phyloP scores from a whole-genome alignment of 2,329 filamentous ascomycete genomes.

The Exutisphaerella laricina region DNA sequence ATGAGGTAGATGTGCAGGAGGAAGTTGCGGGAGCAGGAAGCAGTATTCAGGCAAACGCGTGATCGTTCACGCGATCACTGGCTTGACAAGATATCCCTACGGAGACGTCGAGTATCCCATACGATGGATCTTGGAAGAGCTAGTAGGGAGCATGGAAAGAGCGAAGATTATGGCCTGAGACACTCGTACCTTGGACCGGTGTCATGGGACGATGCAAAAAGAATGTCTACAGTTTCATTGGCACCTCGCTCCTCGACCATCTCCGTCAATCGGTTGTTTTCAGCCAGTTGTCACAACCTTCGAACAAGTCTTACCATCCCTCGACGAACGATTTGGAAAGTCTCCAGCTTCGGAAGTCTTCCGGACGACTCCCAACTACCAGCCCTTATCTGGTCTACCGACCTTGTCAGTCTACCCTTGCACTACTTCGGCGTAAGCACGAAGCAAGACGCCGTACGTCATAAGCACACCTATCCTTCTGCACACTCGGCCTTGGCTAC shows the following conservation, averaged over 20 bases:
- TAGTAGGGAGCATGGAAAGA: no score
- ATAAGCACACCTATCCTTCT: no score
- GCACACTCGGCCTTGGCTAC: no score
- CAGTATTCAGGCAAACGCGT: slow-evolving; percentile 12
- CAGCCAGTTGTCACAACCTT: background rate
- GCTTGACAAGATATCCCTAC: slow-evolving; percentile 82
- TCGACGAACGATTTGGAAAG: background rate
- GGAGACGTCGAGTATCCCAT: no score
- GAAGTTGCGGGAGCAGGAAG: slow-evolving; percentile 10
- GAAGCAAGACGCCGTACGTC: no score
- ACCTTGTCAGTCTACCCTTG: no score
- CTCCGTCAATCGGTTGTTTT: background rate
- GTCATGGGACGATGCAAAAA: no score
- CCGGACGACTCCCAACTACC: background rate
- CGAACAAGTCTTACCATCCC: background rate
- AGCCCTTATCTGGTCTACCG: background rate
- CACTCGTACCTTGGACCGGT: no score
- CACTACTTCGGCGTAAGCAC: no score
- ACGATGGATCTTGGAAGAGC: no score
- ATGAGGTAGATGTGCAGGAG: slow-evolving; percentile 20
- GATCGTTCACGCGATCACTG: slow-evolving; percentile 64
- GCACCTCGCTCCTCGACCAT: background rate
- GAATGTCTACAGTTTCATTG: no score
- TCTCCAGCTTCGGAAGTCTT: background rate
- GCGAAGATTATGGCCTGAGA: no score